A percentile compares a stretch with the other conserved stretches of the same genome.
Conservation (phyloP, 179 eudicot genomes). For the Actinidia chinensis region DNA sequence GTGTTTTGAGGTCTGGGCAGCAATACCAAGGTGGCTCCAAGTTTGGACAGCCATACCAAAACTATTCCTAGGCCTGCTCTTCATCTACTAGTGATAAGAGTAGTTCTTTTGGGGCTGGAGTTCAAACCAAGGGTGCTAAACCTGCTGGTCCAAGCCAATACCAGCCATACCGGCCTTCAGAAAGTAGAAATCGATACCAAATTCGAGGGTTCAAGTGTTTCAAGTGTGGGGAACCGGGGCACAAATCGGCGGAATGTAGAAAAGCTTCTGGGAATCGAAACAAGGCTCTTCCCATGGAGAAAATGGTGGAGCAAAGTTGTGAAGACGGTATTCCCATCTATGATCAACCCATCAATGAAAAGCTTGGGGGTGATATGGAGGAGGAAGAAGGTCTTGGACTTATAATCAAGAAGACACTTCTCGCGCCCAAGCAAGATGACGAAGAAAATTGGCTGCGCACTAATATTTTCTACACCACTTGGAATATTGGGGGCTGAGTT, state of each 20-base stretch:
- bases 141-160: too few species aligned
- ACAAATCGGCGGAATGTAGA: too few species aligned
- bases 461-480: neutral
- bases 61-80: neutral
- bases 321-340: too few species aligned
- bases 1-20: neutral
- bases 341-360: too few species aligned
- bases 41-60: neutral
- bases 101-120: neutral
- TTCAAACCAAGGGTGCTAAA: neutral
- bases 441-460: neutral
- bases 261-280: too few species aligned
- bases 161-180: too few species aligned
- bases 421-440: neutral
- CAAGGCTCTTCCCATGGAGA: too few species aligned
- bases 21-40: neutral
- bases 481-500: neutral
- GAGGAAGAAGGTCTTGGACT: neutral
- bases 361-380: neutral
- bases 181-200: too few species aligned
- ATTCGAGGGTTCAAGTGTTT: too few species aligned
- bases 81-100: neutral
- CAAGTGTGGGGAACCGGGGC: too few species aligned
- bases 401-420: neutral
- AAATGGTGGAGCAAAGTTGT: too few species aligned